phyloP scores from a whole-genome alignment of 768 basidiomycete species.

The Trametopsis cervina region DNA sequence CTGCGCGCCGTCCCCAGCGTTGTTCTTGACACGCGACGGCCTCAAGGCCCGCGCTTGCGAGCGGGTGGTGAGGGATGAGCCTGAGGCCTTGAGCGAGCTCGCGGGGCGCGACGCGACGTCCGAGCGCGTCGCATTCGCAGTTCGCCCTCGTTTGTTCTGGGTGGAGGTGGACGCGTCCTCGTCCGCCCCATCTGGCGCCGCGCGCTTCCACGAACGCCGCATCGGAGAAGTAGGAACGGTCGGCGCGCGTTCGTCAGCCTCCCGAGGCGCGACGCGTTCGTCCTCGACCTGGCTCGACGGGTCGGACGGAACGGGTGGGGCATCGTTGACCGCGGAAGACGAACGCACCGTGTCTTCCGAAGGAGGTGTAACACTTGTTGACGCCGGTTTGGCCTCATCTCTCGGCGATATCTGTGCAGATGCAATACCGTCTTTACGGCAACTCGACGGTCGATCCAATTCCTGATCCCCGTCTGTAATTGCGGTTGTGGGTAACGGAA shows the following conservation, averaged over 20 bases:
- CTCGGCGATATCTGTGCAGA: not conserved
- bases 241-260: constrained; percentile 2
- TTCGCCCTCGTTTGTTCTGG: constrained; percentile 23
- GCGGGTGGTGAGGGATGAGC: constrained; percentile 6
- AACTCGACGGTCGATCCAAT: not conserved
- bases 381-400: not conserved
- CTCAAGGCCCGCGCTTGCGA: constrained; percentile 10
- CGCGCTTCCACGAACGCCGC: constrained; percentile 43
- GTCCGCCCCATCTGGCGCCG: constrained; percentile 23
- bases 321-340: not conserved
- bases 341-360: not conserved
- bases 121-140: not conserved
- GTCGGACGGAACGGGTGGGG: not conserved
- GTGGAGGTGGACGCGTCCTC: constrained; percentile 20
- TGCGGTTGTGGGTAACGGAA: too few species aligned
- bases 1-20: too few species aligned
- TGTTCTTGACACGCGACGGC: constrained; percentile 13
- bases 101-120: not conserved
- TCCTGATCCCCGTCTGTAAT: too few species aligned
- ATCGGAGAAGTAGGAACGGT: constrained; percentile 30
- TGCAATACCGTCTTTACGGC: not conserved
- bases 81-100: not conserved
- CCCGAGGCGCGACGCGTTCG: constrained; percentile 6
- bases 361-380: not conserved
- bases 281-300: not conserved